phyloP scores from a whole-genome alignment of 208 protist species.

The Kentomonas sorsogonicus region DNA sequence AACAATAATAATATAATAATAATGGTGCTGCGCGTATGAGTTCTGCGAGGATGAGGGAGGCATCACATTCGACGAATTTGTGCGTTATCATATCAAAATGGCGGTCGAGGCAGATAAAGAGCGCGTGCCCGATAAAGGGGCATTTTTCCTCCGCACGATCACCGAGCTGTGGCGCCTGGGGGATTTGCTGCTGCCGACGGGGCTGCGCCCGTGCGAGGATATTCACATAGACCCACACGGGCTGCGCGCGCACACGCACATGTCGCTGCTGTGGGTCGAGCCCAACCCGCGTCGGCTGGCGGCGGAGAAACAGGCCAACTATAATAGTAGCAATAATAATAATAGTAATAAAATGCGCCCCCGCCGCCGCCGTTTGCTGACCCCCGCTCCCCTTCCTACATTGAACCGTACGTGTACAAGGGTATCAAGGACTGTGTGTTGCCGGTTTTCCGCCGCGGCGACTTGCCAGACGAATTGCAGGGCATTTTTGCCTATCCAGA shows the following conservation, averaged over 20 bases:
- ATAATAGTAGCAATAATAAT: no score
- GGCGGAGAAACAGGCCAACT: no score
- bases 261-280: slow-evolving; percentile 75
- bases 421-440: slow-evolving; percentile 67
- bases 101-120: slow-evolving; percentile 58
- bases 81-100: slow-evolving; percentile 74
- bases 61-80: slow-evolving; percentile 78
- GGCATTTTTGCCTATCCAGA: slow-evolving; percentile 79
- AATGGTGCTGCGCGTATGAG: no score
- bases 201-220: slow-evolving; percentile 55
- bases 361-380: neutral
- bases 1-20: no score
- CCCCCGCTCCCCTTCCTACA: no score
- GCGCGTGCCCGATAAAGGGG: slow-evolving; percentile 37
- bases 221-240: slow-evolving; percentile 32
- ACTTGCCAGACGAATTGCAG: slow-evolving; percentile 68
- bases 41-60: slow-evolving; percentile 39
- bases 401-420: slow-evolving; percentile 34
- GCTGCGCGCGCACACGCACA: slow-evolving; percentile 55
- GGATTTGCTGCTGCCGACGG: slow-evolving; percentile 65
- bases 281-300: slow-evolving; percentile 6
- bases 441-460: slow-evolving; percentile 67
- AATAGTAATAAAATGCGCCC: no score
- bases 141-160: slow-evolving; percentile 62
- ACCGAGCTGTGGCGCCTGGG: slow-evolving; percentile 66